These are phyloP conservation scores for Ceriops decandra DNA, from an alignment of 345 rosid species.

Conservation along the genomic window DNA sequence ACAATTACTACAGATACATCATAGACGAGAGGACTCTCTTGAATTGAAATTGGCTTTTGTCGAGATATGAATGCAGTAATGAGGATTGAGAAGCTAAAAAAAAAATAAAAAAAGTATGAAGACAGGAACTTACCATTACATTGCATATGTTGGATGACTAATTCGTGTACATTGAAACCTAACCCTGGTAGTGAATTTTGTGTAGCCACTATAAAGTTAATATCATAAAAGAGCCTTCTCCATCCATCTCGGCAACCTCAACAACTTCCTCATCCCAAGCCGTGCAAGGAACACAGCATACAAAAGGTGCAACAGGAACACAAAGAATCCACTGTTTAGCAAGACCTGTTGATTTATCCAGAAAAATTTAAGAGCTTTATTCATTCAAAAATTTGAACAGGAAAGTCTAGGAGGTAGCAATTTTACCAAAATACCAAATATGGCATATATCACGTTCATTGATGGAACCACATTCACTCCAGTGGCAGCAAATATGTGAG, in stretches of 20 bases:
- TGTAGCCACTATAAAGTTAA: background rate
- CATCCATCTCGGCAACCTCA: constrained; percentile 77
- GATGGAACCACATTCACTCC: constrained; percentile 78
- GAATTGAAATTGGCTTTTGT: too few species aligned
- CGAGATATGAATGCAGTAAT: too few species aligned
- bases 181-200: background rate
- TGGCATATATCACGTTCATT: constrained; percentile 61
- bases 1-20: too few species aligned
- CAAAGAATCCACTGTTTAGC: constrained; percentile 78
- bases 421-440: constrained; percentile 84
- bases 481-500: constrained; percentile 59
- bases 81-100: too few species aligned
- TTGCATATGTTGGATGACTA: background rate
- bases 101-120: too few species aligned
- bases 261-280: constrained; percentile 69
- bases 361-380: constrained; percentile 1
- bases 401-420: background rate
- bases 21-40: too few species aligned
- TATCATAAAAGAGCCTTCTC: constrained; percentile 42
- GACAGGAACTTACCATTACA: too few species aligned
- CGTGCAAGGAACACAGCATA: constrained; percentile 71
- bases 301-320: constrained; percentile 71
- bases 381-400: background rate
- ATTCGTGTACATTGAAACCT: background rate
- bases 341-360: constrained; percentile 48